Evolutionary conservation across 768 basidiomycete species (phyloP), one percentile per base, ranked within the genome.

Genomic region (Mycena filopes): DNA sequence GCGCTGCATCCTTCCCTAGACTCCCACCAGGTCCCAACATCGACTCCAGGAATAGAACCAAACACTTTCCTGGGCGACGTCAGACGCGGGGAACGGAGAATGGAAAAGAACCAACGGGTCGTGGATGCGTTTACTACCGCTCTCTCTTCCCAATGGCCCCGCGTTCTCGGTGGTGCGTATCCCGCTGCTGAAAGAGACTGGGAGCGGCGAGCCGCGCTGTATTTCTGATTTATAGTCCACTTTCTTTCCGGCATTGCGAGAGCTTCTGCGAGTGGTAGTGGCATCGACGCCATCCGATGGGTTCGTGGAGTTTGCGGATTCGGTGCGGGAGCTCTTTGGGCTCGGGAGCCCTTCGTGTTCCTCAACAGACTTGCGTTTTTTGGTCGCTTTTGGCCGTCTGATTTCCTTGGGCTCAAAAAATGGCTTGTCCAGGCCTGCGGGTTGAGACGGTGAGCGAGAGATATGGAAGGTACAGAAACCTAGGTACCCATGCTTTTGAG

Each of bases 11-110:
- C 86, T 60, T 78, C 82, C 80, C 94, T 81, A 7, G 83, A 86
- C 59, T 87, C 84, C 94, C 94, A 98, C 89, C 92, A 93, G 26
- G 89, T 89, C 3, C 94, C 95, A 18, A 95, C 87, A 26, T 83
- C 81, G 21, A 97, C 76, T 3, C 86, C 93, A 8, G 94, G 94
- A 60, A 98, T 96, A 36, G 82, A 70, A 0, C 96, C 96, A 75
- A 88, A 96, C 2, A 79, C 84, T 78, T 95, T 96, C 13, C 92
- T 94, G 63, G 25, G 46, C 23, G 9, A 48, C 43, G 58, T 28
- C 63, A 36, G 46, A 40, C 28, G 0, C 10, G 50, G n/a, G 18
- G 29, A 41, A 42, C 16, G 28, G 25, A 60, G 42, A 60, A 23
- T 11, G 10, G 9, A 36, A 55, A 15, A 29, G 38, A 49, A 77